These are phyloP conservation scores for Gracilaria caudata DNA, from an alignment of 23 red algal genomes.

Conservation along the genomic window DNA sequence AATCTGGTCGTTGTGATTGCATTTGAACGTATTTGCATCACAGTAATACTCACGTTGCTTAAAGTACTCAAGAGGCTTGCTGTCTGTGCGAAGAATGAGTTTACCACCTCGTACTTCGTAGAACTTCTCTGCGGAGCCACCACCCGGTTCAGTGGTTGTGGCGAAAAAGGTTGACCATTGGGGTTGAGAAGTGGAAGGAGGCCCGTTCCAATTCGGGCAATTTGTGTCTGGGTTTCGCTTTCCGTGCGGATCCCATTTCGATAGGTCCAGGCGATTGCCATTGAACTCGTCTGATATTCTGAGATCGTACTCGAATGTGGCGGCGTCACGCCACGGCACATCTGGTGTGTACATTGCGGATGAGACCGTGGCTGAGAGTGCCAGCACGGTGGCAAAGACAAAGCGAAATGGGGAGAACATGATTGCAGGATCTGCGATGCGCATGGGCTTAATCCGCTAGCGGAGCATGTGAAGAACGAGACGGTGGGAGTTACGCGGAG, in stretches of 20 bases:
- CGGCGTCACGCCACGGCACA: slow-evolving; percentile 6
- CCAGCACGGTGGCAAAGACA: not conserved
- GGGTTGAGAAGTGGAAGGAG: not conserved
- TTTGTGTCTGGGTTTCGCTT: slow-evolving; percentile 32
- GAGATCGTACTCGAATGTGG: not conserved
- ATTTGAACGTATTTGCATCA: slow-evolving; percentile 30
- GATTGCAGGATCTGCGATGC: not conserved
- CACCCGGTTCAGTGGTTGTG: slow-evolving; percentile 27
- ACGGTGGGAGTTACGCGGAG: too few species aligned
- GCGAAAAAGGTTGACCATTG: slow-evolving; percentile 20
- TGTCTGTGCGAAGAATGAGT: not conserved
- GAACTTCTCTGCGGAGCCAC: not conserved
- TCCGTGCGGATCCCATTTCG: slow-evolving; percentile 39
- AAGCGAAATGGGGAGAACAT: not conserved
- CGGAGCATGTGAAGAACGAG: too few species aligned
- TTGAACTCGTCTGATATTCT: slow-evolving; percentile 29
- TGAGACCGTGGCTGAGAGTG: not conserved
- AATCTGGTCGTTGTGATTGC: slow-evolving; percentile 23
- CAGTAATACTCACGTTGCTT: slow-evolving; percentile 44
- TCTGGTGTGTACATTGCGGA: not conserved
- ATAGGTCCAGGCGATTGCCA: not conserved
- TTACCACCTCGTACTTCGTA: not conserved
- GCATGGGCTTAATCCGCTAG: too few species aligned
- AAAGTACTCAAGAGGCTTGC: slow-evolving; percentile 18
- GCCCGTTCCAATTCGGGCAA: slow-evolving; percentile 41